These are phyloP conservation scores for Madurella fahalii DNA, from an alignment of 2,329 filamentous ascomycete genomes.

Conservation along the genomic window DNA sequence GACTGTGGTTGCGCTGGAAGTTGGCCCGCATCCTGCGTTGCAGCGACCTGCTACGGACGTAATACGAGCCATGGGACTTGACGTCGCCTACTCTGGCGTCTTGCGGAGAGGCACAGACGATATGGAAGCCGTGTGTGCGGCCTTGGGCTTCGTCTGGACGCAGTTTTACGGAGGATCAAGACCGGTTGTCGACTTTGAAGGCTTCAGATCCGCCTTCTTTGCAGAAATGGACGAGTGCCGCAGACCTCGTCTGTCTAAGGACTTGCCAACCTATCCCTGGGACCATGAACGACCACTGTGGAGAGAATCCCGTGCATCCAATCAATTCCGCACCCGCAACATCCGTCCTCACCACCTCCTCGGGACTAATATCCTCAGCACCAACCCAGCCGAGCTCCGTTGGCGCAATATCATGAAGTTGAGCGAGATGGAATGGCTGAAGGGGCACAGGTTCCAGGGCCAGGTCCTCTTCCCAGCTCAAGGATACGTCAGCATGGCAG, in stretches of 20 bases:
- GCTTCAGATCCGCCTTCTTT: no score
- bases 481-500: not conserved
- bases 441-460: constrained; percentile 41
- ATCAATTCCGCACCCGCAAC: not conserved
- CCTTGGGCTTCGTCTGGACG: no score
- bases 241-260: no score
- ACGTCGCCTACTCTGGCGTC: not conserved
- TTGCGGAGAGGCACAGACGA: not conserved
- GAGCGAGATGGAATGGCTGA: constrained; percentile 34
- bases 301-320: not conserved
- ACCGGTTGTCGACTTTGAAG: no score
- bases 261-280: no score
- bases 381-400: not conserved
- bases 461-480: constrained; percentile 37
- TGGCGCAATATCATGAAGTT: constrained; percentile 23
- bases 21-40: not conserved
- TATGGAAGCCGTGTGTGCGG: no score
- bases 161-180: no score
- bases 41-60: not conserved
- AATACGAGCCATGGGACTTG: not conserved
- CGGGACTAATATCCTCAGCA: not conserved
- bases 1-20: not conserved
- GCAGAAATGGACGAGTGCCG: no score
- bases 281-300: no score
- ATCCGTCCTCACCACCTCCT: not conserved